These are phyloP conservation scores for Cardamine chenopodiifolia DNA, from an alignment of 345 rosid species.

Conservation along the genomic window DNA sequence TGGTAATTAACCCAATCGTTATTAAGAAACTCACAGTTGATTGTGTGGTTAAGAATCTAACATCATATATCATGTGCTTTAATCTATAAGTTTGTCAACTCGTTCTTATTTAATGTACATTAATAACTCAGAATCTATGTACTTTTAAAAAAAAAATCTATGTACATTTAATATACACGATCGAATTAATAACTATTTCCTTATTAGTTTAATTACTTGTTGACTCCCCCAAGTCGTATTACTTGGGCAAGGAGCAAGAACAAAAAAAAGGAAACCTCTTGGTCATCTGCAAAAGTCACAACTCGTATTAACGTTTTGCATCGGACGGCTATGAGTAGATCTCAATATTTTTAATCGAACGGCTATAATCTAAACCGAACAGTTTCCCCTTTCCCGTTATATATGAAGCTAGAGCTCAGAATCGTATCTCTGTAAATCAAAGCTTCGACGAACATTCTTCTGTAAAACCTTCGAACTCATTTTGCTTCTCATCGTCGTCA, in stretches of 20 bases:
- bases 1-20: not conserved
- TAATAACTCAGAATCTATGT: not conserved
- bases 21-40: not conserved
- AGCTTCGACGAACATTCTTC: not conserved
- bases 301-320: conserved; percentile 15
- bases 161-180: not conserved
- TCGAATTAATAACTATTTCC: not conserved
- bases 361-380: conserved; percentile 4
- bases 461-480: not conserved
- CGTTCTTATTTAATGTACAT: not conserved
- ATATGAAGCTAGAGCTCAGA: conserved; percentile 3
- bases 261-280: not conserved
- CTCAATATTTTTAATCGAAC: conserved; percentile 2
- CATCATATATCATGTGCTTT: not conserved
- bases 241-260: conserved; percentile 29
- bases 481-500: not conserved
- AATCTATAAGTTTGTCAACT: not conserved
- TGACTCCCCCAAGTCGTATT: conserved; percentile 5
- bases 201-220: conserved; percentile 20
- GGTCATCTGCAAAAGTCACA: conserved; percentile 5
- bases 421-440: not conserved
- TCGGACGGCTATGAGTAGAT: conserved; percentile 13
- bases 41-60: not conserved
- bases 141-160: too few relatives aligned
- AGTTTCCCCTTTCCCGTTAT: conserved; percentile 11